Conservation (phyloP, 306 rosid genomes). For the Cucumis melo region DNA sequence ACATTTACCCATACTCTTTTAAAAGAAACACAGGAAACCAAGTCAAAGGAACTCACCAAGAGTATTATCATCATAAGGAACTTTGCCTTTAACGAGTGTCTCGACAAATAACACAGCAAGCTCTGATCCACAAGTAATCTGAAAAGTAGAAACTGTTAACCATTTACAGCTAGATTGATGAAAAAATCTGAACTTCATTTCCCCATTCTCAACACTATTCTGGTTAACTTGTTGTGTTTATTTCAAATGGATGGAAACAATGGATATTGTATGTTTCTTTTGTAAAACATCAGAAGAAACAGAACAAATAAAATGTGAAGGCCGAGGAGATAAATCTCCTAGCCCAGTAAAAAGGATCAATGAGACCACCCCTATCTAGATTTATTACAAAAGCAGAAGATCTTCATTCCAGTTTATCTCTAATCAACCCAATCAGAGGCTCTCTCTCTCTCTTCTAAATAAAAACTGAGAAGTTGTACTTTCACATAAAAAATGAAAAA, state of each 20-base stretch:
- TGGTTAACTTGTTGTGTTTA: too few relatives aligned
- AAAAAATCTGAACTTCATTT: not conserved
- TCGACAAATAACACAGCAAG: slow-evolving; percentile 85
- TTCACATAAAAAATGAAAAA: too few relatives aligned
- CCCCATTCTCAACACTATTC: too few relatives aligned
- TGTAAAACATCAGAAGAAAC: not conserved
- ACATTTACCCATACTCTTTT: not conserved
- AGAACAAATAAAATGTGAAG: not conserved
- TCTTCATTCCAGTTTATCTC: too few relatives aligned
- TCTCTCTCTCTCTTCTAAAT: too few relatives aligned
- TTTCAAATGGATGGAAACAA: not conserved
- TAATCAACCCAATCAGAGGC: too few relatives aligned
- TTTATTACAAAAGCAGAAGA: not conserved
- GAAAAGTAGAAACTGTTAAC: slow-evolving; percentile 6
- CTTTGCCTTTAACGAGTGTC: slow-evolving; percentile 62
- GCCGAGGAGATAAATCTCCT: not conserved
- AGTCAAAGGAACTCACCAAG: slow-evolving; percentile 47
- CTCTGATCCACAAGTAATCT: slow-evolving; percentile 96
- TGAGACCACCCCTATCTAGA: not conserved
- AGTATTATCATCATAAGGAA: slow-evolving; percentile 45
- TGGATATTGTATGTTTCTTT: not conserved
- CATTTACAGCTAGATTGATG: not conserved
- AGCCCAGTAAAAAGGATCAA: not conserved
- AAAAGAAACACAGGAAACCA: not conserved
- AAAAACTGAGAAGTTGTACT: too few relatives aligned